These are phyloP conservation scores for Fusarium subglutinans DNA, from an alignment of 2,329 filamentous ascomycete genomes.

Conservation along the genomic window DNA sequence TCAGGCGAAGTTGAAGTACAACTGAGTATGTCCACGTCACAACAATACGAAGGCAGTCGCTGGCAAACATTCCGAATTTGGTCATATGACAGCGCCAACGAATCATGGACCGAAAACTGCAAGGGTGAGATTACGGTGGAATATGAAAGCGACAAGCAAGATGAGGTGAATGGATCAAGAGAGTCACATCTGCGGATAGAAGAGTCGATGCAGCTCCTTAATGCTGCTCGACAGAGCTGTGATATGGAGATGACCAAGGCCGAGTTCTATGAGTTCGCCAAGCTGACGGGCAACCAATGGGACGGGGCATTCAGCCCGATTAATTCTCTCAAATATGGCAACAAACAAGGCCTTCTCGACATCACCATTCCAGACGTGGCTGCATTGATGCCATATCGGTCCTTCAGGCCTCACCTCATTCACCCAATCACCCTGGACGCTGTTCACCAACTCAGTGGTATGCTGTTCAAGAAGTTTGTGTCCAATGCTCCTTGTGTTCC, in stretches of 20 bases:
- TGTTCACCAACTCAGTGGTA: conserved; percentile 1
- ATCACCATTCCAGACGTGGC: conserved; percentile 4
- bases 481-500: conserved; percentile 8
- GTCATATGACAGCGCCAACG: neutral
- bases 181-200: neutral
- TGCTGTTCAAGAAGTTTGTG: conserved; percentile 8
- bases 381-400: conserved; percentile 2
- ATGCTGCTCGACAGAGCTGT: neutral
- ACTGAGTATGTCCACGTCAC: neutral
- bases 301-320: conserved; percentile 3
- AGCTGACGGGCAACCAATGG: conserved; percentile 2
- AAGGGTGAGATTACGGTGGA: neutral
- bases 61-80: conserved; percentile 3
- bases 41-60: conserved; percentile 1
- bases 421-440: conserved; percentile 1
- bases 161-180: neutral
- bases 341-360: neutral
- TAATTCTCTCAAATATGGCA: neutral
- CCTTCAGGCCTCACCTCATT: neutral
- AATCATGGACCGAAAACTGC: neutral
- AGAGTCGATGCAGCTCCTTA: neutral
- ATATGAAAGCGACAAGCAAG: neutral
- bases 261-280: conserved; percentile 3
- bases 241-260: neutral
- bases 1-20: neutral